Evolutionary conservation across 179 eudicot species (phyloP), one percentile per base, ranked within the genome.

Genomic region (Nepenthes alata): DNA sequence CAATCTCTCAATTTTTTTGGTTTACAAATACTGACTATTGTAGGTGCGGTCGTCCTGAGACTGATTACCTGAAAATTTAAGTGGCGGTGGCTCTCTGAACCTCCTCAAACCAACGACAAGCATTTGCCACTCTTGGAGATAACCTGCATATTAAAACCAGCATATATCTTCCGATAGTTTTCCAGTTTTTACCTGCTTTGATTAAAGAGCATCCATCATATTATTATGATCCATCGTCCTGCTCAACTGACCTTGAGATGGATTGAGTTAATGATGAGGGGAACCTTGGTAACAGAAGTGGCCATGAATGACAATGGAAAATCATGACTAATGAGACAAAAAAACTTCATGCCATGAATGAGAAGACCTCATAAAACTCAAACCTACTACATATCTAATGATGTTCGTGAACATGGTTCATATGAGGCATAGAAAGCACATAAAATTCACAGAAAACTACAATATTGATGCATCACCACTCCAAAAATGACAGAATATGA

Each of bases 401-500:
- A 6, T 52, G 16, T 4, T n/a, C 16, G 5, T 11, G 6, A 52
- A 52, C 16, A 52, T 52, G 55, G 55, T 1, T n/a, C 6, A 52
- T 52, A 52, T 52, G 55, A 12, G 55, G 55, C 45, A 41, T 41
- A 41, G 45, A 7, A 41, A 41, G 45, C 45, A 41, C 45, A 41
- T 7, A 25, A 41, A 41, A 41, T 41, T 41, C 53, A 50, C n/a
- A 7, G 53, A 50, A 68, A 12, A 52, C 64, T 60, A 66, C 62
- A 70, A 15, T 67, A 61, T 37, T 13, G 35, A 75, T 70, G 75
- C 75, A 63, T 34, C 50, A 67, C 45, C 62, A 66, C 63, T 55
- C 70, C 62, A 63, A 63, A 49, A 56, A 37, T 5, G 38, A 4
- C 3, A 15, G 16, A 45, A 63, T 55, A 59, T 70, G 75, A 61